Conservation (phyloP, 2,329 filamentous ascomycete species). For the Pezicula carpinea region DNA sequence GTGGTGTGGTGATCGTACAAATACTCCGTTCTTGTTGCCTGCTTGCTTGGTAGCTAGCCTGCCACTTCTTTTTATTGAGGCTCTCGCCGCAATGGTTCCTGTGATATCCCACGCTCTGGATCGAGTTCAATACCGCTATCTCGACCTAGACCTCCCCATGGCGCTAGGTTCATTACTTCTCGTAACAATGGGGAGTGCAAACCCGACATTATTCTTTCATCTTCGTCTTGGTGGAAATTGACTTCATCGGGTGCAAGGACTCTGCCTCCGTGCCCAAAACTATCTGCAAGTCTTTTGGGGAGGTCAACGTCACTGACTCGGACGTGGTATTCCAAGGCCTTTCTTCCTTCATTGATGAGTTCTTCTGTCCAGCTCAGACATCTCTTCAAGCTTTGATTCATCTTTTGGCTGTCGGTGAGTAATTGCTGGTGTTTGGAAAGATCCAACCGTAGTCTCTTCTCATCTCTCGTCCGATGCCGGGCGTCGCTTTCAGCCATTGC, state of each 20-base stretch:
- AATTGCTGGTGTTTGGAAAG: constrained; percentile 85
- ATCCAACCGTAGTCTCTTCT: constrained; percentile 79
- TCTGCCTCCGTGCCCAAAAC: constrained; percentile 53
- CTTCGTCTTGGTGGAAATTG: constrained; percentile 28
- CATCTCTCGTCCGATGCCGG: constrained; percentile 65
- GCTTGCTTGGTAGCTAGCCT: not conserved
- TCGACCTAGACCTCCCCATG: constrained; percentile 15
- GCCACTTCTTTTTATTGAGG: not conserved
- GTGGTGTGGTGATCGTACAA: constrained; percentile 1
- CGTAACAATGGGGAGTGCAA: constrained; percentile 19
- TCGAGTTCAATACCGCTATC: constrained; percentile 26
- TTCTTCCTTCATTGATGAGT: constrained; percentile 82
- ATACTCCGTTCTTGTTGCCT: not conserved
- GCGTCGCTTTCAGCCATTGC: constrained; percentile 39
- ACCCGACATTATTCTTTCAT: constrained; percentile 23
- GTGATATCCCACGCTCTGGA: not conserved
- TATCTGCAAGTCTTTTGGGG: too few relatives aligned
- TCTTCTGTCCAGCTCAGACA: constrained; percentile 88
- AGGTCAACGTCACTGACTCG: constrained; percentile 74
- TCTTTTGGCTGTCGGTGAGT: constrained; percentile 84
- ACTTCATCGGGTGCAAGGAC: constrained; percentile 70
- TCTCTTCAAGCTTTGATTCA: constrained; percentile 88
- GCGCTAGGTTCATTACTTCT: constrained; percentile 21
- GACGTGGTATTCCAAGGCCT: constrained; percentile 80
- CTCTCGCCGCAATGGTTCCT: not conserved